Evolutionary conservation across 2,329 filamentous ascomycete genomes (phyloP), one percentile per base, ranked within the genome.

Genomic region (Diaporthe ampelina): DNA sequence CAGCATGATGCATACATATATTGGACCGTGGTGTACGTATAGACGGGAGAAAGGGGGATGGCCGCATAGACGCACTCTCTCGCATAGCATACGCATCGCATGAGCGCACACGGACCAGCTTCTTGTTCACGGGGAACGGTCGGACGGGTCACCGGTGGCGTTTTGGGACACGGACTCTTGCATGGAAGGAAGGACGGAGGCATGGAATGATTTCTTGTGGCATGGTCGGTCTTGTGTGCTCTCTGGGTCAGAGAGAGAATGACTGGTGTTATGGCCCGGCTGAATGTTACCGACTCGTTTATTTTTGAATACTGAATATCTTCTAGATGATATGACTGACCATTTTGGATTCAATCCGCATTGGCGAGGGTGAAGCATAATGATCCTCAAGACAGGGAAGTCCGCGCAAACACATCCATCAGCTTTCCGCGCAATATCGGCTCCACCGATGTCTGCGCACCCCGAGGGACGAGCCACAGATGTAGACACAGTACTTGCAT

Each of bases 1-100:
- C 74, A 74, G 72, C 74, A 75, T 75, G 45, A 75, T 72, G 68
- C 68, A 74, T 70, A 65, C 29, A 17, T 72, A 40, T 13, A 40
- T 40, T 40, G 37, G 37, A 40, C 37, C 37, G 4, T 72, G 69
- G 69, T 72, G 58, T 45, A 19, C 17, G 17, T 19, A 37, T 56
- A 40, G 58, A 63, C 54, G 54, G 72, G 35, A 72, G 61, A 68
- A 56, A 68, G 67, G 59, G 72, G 68, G 54, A 65, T 56, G 59
- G 19, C 65, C 48, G 54, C 54, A 57, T 61, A 24, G 15, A 21
- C 24, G 58, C 24, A 45, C 37, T 45, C 58, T 37, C 58, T 32
- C 37, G 43, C 43, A 45, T 45, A 2, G 37, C 37, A 40, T 40
- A 13, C 29, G 54, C 54, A 43, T 57, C n/a, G 67, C 68, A 75